These are phyloP conservation scores for Chernovozyma aurita DNA, from an alignment of 1,139 yeast species.

Conservation along the genomic window DNA sequence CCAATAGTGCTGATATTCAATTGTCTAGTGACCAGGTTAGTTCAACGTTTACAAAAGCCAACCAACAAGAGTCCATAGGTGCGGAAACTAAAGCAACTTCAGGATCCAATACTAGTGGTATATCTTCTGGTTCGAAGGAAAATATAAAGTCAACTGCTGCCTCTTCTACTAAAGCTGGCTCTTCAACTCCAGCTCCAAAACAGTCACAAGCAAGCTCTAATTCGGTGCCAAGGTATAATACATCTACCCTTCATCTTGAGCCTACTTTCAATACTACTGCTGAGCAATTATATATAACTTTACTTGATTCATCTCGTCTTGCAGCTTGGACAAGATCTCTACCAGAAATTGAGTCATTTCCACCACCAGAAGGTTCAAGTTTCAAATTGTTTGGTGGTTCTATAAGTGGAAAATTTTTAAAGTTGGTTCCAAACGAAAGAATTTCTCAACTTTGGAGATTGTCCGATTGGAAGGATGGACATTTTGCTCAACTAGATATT, in stretches of 20 bases:
- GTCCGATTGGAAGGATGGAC: conserved; percentile 82
- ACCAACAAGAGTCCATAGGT: conserved; percentile 35
- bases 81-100: conserved; percentile 16
- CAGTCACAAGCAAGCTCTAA: conserved; percentile 11
- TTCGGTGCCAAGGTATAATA: conserved; percentile 61
- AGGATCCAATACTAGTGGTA: conserved; percentile 10
- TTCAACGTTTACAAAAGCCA: conserved; percentile 63
- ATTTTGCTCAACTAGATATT: conserved; percentile 65
- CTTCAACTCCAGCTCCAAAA: conserved; percentile 14
- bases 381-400: conserved; percentile 88
- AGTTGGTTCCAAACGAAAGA: conserved; percentile 51
- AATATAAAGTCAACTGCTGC: conserved; percentile 5
- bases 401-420: conserved; percentile 63
- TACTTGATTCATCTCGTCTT: conserved; percentile 71
- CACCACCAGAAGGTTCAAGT: conserved; percentile 56
- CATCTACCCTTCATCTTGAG: conserved; percentile 73
- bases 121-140: conserved; percentile 4
- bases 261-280: conserved; percentile 86
- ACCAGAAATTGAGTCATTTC: conserved; percentile 49
- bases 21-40: conserved; percentile 60
- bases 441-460: conserved; percentile 84
- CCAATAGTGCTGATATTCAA: conserved; percentile 86
- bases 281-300: conserved; percentile 72
- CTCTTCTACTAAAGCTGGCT: conserved; percentile 10
- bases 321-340: conserved; percentile 87